Conservation (phyloP, 169 alveolate genomes). For the Amoebophrya sp. region DNA sequence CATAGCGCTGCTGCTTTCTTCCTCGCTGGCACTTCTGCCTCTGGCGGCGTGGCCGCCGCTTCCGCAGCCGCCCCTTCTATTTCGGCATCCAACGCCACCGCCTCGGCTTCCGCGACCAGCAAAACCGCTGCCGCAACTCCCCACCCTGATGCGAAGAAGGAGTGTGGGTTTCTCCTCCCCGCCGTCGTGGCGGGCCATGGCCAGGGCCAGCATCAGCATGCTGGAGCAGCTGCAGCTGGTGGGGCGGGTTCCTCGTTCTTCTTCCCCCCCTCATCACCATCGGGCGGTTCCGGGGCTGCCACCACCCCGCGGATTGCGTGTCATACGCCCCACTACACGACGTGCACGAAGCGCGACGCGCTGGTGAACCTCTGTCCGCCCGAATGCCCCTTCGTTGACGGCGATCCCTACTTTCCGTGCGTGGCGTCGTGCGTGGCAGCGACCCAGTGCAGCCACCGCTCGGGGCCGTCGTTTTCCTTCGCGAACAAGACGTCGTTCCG, state of each 20-base stretch:
- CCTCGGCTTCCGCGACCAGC: too few relatives aligned
- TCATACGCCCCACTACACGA: background rate
- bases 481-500: background rate
- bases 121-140: too few relatives aligned
- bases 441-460: background rate
- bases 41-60: background rate
- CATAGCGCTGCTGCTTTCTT: background rate
- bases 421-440: background rate
- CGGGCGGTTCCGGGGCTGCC: too few relatives aligned
- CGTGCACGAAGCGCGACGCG: background rate
- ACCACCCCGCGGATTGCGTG: background rate
- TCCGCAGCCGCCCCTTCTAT: background rate
- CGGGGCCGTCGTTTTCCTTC: background rate
- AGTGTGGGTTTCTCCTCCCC: background rate
- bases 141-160: background rate
- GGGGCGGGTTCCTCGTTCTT: too few relatives aligned
- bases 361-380: background rate
- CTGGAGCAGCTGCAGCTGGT: too few relatives aligned
- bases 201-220: too few relatives aligned
- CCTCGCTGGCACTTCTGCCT: background rate
- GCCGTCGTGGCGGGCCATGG: too few relatives aligned
- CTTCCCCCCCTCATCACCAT: too few relatives aligned
- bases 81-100: background rate
- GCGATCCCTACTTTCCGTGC: background rate
- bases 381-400: slow-evolving; percentile 1